phyloP scores from a whole-genome alignment of 2,329 filamentous ascomycete species.

The Volutella citrinella region DNA sequence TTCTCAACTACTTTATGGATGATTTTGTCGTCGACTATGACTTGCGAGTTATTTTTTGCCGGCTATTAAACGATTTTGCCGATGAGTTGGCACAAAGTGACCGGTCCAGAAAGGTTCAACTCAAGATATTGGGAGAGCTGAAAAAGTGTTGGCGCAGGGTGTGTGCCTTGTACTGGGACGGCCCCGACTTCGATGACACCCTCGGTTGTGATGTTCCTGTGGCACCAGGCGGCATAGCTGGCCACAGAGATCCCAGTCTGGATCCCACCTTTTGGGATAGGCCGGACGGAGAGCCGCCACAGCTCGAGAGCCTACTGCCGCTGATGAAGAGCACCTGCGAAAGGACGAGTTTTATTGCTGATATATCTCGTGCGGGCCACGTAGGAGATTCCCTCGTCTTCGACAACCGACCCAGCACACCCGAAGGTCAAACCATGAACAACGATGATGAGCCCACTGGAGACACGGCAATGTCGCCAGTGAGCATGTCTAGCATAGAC shows the following conservation, averaged over 20 bases:
- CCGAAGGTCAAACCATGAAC: conserved; percentile 33
- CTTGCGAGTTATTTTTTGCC: conserved; percentile 75
- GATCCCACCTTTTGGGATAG: conserved; percentile 55
- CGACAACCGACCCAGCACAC: conserved; percentile 45
- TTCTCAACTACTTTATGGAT: conserved; percentile 94
- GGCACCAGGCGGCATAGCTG: conserved; percentile 69
- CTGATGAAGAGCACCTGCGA: conserved; percentile 21
- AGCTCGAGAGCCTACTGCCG: conserved; percentile 39
- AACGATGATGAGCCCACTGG: conserved; percentile 17
- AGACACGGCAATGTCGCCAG: conserved; percentile 42
- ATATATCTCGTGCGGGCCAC: conserved; percentile 44
- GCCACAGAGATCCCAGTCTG: conserved; percentile 53
- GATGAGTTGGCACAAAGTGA: conserved; percentile 49
- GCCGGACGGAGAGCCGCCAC: conserved; percentile 42
- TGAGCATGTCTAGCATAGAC: conserved; percentile 58
- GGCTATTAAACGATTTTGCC: conserved; percentile 69
- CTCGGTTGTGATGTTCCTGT: conserved; percentile 65
- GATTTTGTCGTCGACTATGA: conserved; percentile 80
- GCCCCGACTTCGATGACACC: conserved; percentile 61
- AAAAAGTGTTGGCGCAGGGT: conserved; percentile 97
- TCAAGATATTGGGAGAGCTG: conserved; percentile 89
- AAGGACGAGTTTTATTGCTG: conserved; percentile 42
- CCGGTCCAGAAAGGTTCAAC: conserved; percentile 47
- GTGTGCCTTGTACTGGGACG: conserved; percentile 87
- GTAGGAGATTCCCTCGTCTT: conserved; percentile 44